Percentiles rank a stretch among this genome's conserved stretches.
phyloP scores from a whole-genome alignment of 2,329 filamentous ascomycete genomes.

The Diplodia intermedia region DNA sequence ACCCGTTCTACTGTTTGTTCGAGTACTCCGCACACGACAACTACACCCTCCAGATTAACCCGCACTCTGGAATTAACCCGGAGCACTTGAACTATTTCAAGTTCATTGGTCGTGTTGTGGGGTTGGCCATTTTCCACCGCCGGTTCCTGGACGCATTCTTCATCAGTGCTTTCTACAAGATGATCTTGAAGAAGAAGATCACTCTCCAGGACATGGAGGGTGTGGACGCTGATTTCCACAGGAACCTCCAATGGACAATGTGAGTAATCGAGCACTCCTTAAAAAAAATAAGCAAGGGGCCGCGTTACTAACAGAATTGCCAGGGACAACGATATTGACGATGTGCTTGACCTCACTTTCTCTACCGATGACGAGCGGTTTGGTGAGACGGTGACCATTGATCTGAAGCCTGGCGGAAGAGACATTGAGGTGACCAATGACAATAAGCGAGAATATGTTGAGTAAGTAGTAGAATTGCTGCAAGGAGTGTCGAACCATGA shows the following conservation, averaged over 20 bases:
- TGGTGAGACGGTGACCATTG: conserved; percentile 90
- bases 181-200: conserved; percentile 95
- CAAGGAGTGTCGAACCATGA: not conserved
- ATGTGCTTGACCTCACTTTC: conserved; percentile 93
- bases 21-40: conserved; percentile 99
- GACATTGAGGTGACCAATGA: conserved; percentile 97
- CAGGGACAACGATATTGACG: conserved; percentile 92
- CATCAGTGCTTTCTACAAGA: conserved; percentile 99
- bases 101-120: conserved; percentile 97
- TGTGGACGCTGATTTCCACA: conserved; percentile 96
- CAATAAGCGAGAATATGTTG: conserved; percentile 99
- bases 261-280: conserved; percentile 46
- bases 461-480: conserved; percentile 61
- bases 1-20: conserved; percentile 99
- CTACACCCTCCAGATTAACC: conserved; percentile 99
- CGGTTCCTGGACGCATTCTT: conserved; percentile 99
- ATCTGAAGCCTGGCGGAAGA: conserved; percentile 86
- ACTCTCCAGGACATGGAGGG: conserved; percentile 96
- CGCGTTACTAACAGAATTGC: conserved; percentile 31
- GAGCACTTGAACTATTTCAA: conserved; percentile 99
- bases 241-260: conserved; percentile 95
- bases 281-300: not conserved
- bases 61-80: conserved; percentile 97
- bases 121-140: conserved; percentile 95
- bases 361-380: conserved; percentile 97